Evolutionary conservation across 2,329 filamentous ascomycete species (phyloP).

Genomic region (Alternaria angustiovoidea): DNA sequence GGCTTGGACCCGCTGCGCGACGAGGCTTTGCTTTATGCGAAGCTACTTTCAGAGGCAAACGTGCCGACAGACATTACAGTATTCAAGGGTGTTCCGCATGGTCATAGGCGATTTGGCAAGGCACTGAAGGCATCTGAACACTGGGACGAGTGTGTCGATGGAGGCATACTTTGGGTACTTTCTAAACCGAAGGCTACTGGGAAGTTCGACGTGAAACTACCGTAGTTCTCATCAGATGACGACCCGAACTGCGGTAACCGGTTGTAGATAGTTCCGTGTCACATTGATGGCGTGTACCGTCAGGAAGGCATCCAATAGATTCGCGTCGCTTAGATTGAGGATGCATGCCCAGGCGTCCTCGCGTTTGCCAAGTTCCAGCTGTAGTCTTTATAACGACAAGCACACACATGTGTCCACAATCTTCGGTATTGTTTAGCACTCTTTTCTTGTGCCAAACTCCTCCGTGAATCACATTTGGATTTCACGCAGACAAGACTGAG

Average conservation of each 20-base stretch:
- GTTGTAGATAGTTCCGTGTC: not conserved
- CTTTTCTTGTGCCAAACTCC: accelerated
- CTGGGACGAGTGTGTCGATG: conserved; percentile 56
- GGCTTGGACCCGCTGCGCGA: conserved; percentile 61
- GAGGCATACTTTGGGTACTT: conserved; percentile 56
- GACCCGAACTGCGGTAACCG: not conserved
- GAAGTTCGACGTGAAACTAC: conserved; percentile 46
- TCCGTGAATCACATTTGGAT: accelerated
- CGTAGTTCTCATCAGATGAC: not conserved
- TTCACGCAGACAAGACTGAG: accelerated
- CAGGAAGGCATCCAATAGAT: not conserved
- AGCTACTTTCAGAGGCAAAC: conserved; percentile 54
- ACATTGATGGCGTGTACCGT: not conserved
- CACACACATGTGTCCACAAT: too few species aligned
- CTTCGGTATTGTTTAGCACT: too few species aligned
- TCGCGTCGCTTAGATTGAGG: not conserved
- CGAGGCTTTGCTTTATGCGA: conserved; percentile 59
- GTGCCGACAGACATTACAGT: conserved; percentile 60
- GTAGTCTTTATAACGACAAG: too few species aligned
- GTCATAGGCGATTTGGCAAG: conserved; percentile 58
- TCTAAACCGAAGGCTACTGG: conserved; percentile 44
- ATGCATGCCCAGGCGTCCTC: not conserved
- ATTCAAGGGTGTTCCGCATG: conserved; percentile 64
- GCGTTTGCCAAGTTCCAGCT: too few species aligned
- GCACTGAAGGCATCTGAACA: conserved; percentile 50